Evolutionary conservation across 2,329 filamentous ascomycete genomes (phyloP).

Genomic region (Fragosphaeria purpurea): DNA sequence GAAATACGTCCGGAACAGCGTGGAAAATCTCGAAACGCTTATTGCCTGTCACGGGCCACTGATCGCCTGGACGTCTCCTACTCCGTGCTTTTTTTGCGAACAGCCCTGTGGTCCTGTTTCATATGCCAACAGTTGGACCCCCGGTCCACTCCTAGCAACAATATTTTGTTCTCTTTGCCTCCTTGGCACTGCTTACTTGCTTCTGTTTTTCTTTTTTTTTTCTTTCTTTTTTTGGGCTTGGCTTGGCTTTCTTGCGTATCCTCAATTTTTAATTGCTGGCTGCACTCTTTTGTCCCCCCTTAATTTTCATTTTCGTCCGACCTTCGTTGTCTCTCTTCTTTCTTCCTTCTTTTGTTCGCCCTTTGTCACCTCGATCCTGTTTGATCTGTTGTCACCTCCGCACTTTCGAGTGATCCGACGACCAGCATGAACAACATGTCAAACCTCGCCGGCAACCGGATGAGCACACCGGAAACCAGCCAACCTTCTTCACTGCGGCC

Average conservation of each 20-base stretch:
- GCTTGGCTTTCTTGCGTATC: conserved; percentile 5
- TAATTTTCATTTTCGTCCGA: not conserved
- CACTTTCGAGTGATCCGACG: not conserved
- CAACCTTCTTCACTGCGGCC: conserved; percentile 75
- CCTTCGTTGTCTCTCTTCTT: not conserved
- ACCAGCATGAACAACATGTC: conserved; percentile 50
- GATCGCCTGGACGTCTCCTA: conserved; percentile 21
- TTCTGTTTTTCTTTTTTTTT: not conserved
- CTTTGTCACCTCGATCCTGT: conserved; percentile 1
- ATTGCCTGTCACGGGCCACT: conserved; percentile 24
- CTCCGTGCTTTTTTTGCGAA: conserved; percentile 13
- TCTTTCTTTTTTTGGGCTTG: not conserved
- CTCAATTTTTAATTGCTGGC: conserved; percentile 4
- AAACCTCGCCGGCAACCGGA: conserved; percentile 71
- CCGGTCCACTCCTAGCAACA: conserved; percentile 4
- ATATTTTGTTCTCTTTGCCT: not conserved
- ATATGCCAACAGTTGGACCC: conserved; percentile 20
- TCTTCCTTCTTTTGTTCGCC: conserved; percentile 5
- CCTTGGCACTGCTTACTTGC: not conserved
- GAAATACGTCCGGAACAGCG: conserved; percentile 17
- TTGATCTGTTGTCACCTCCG: conserved; percentile 2
- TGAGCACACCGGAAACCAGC: conserved; percentile 90
- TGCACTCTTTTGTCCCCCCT: conserved; percentile 6
- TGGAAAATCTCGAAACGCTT: conserved; percentile 27
- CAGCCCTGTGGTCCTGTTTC: conserved; percentile 26